Conservation (phyloP, 2,329 filamentous ascomycete species). For the Sclerotinia nivalis region DNA sequence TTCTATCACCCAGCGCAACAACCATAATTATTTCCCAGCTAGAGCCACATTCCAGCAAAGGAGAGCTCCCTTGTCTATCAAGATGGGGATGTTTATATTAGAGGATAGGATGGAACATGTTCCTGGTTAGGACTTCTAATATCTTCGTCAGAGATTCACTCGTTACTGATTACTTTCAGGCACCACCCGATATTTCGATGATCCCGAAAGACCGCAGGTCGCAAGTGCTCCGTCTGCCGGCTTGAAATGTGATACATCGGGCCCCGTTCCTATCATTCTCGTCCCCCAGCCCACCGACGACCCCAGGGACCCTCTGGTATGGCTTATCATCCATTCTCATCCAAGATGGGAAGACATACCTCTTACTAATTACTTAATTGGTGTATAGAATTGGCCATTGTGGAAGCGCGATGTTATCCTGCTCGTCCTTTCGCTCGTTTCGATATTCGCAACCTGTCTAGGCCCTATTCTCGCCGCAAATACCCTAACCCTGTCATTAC, state of each 20-base stretch:
- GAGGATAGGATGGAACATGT: constrained; percentile 64
- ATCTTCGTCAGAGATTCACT: background rate
- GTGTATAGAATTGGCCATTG: constrained; percentile 72
- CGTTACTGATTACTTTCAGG: constrained; percentile 43
- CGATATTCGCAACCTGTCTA: constrained; percentile 80
- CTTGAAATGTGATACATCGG: constrained; percentile 72
- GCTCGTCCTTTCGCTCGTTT: constrained; percentile 72
- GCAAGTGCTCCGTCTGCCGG: constrained; percentile 45
- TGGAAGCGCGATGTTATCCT: constrained; percentile 84
- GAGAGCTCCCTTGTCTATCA: constrained; percentile 15
- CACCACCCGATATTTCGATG: constrained; percentile 65
- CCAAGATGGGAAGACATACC: constrained; percentile 8
- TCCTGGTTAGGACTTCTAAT: constrained; percentile 58
- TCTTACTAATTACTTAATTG: constrained; percentile 24
- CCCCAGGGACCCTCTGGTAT: constrained; percentile 80
- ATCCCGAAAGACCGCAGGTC: constrained; percentile 51
- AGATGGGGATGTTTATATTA: constrained; percentile 63
- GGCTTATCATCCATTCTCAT: constrained; percentile 25
- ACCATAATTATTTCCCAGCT: background rate
- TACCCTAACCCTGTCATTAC: constrained; percentile 72
- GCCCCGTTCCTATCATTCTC: constrained; percentile 70
- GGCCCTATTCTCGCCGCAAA: constrained; percentile 87
- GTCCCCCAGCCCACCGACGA: constrained; percentile 90
- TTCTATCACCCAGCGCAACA: background rate
- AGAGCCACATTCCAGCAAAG: background rate